Base-by-base conservation (phyloP, 139 green algal species). In the Haematococcus lacustris region DNA sequence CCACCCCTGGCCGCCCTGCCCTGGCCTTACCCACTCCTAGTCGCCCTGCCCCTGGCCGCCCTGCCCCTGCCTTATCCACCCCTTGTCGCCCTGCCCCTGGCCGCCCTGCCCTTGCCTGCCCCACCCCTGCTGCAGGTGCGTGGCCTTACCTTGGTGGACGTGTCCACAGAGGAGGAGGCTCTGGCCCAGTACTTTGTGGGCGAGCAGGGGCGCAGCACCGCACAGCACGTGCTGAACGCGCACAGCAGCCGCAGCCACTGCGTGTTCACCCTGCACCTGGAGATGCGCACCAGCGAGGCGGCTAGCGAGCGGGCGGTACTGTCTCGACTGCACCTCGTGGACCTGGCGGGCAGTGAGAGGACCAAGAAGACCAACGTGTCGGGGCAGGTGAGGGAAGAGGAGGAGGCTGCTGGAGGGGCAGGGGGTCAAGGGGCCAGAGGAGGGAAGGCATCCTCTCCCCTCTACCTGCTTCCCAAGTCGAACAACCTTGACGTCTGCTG, bases 341-440 rank as follows among this genome's bases (percentile, higher is more conserved):
- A 95, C 78, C 76, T 96, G 69, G 91, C 90, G 9, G 91, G 91
- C 7, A 88, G 75, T 38, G 91, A 96, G 80, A 76, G 91, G 47
- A 88, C 87, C 33, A 96, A 96, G 78, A 93, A 94, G 76, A 89
- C 85, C 38, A 63, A 79, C 33, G 83, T 77, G 9, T 77, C 62
- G 9, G 84, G 77, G 1, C 65, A 74, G 38, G 40, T 72, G 50
- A 35, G 51, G 51, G 60, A n/a, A n/a, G n/a, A n/a, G n/a, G n/a
- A n/a, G n/a, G n/a, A n/a, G n/a, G n/a, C n/a, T n/a, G n/a, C n/a
- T n/a, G n/a, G n/a, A n/a, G n/a, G n/a, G n/a, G n/a, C n/a, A n/a
- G n/a, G n/a, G n/a, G n/a, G n/a, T n/a, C n/a, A n/a, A n/a, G n/a
- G n/a, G n/a, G n/a, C n/a, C n/a, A n/a, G n/a, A n/a, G n/a, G n/a